phyloP scores from a whole-genome alignment of 2,329 filamentous ascomycete genomes.

The Hortaea werneckii region DNA sequence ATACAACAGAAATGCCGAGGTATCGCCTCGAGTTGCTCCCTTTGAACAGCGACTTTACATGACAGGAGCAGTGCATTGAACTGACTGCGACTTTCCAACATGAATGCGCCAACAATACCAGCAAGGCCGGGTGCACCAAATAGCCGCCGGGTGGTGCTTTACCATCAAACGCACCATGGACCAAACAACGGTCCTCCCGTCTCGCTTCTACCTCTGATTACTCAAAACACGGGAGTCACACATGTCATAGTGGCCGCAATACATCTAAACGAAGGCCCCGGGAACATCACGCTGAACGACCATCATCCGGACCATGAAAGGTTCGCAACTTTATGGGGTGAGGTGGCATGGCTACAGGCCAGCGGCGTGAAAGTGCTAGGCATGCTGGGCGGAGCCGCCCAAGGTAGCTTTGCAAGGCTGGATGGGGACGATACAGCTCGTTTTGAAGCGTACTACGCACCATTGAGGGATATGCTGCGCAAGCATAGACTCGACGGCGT shows the following conservation, averaged over 20 bases:
- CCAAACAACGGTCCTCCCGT: slow-evolving; percentile 42
- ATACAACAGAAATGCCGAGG: too few species aligned
- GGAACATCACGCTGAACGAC: slow-evolving; percentile 69
- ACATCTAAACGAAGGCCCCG: slow-evolving; percentile 63
- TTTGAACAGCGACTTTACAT: too few species aligned
- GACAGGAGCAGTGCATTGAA: neutral
- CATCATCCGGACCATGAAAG: slow-evolving; percentile 53
- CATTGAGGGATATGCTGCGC: slow-evolving; percentile 55
- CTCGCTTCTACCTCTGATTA: slow-evolving; percentile 52
- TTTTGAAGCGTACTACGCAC: slow-evolving; percentile 66
- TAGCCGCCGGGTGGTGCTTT: slow-evolving; percentile 42
- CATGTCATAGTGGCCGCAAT: slow-evolving; percentile 82
- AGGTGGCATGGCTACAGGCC: slow-evolving; percentile 61
- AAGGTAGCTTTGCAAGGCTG: slow-evolving; percentile 59
- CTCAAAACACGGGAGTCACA: slow-evolving; percentile 53
- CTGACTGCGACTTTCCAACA: neutral
- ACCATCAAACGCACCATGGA: slow-evolving; percentile 56
- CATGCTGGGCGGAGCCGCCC: slow-evolving; percentile 79
- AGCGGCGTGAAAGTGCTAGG: slow-evolving; percentile 69
- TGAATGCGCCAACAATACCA: neutral
- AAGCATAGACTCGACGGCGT: slow-evolving; percentile 55
- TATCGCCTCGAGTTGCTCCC: neutral
- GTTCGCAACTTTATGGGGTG: slow-evolving; percentile 67
- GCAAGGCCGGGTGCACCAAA: neutral
- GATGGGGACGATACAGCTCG: slow-evolving; percentile 46